Evolutionary conservation across 1,284 basidiomycete genomes (phyloP).

Genomic region (Rhodotorula sp.): DNA sequence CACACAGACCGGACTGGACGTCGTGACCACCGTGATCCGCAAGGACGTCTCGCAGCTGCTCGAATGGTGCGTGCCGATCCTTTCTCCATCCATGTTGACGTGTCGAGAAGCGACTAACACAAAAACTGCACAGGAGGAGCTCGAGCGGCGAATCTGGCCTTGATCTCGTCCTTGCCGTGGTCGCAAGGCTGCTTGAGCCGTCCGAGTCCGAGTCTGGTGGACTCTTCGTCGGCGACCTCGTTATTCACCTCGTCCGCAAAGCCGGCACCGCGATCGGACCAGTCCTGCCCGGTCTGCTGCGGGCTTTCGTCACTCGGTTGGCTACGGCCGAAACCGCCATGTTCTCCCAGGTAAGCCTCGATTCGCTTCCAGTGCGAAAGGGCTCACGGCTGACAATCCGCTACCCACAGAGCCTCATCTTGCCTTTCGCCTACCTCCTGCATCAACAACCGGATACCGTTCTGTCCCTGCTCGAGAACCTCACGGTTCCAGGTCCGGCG

Average conservation of each 20-base stretch:
- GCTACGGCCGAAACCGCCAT: slow-evolving; percentile 77
- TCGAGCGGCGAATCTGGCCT: slow-evolving; percentile 67
- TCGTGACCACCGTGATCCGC: slow-evolving; percentile 77
- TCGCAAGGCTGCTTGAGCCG: slow-evolving; percentile 69
- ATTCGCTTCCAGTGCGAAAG: neutral
- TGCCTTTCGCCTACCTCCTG: slow-evolving; percentile 91
- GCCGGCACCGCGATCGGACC: slow-evolving; percentile 73
- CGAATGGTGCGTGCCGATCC: slow-evolving; percentile 62
- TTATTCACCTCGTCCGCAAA: slow-evolving; percentile 83
- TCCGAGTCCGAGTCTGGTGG: slow-evolving; percentile 72
- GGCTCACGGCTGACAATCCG: neutral
- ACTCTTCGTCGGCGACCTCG: slow-evolving; percentile 86
- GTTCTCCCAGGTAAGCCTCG: slow-evolving; percentile 67
- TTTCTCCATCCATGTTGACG: too few species aligned
- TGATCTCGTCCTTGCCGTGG: slow-evolving; percentile 66
- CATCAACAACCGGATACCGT: slow-evolving; percentile 76
- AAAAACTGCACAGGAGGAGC: slow-evolving; percentile 53
- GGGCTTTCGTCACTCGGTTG: slow-evolving; percentile 78
- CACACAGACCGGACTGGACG: slow-evolving; percentile 77
- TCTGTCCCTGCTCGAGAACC: slow-evolving; percentile 68
- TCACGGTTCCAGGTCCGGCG: slow-evolving; percentile 54
- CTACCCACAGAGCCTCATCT: slow-evolving; percentile 65
- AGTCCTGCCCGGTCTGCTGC: slow-evolving; percentile 79
- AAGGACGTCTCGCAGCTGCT: slow-evolving; percentile 81
- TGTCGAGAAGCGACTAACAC: neutral